Base-by-base conservation (phyloP, 1,284 basidiomycete species). In the Lignosus rhinocerotis region DNA sequence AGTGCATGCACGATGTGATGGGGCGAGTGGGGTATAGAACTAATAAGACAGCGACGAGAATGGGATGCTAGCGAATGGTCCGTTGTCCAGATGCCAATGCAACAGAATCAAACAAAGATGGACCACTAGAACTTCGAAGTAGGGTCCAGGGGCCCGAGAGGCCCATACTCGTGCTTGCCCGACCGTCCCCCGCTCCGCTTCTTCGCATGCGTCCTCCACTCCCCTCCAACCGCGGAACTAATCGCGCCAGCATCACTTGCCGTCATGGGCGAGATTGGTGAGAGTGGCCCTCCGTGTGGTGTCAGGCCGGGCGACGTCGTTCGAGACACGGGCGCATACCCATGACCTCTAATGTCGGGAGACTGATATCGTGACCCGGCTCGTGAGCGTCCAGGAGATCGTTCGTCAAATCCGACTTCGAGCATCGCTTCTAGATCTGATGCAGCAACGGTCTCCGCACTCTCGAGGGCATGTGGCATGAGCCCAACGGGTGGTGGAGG, bases 371-470 rank as follows among this genome's bases (percentile, higher is more conserved):
- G 81, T 33, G 81, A 71, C 9, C 77, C 71, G 57, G 77, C 64
- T 44, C 61, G 55, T 30, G 66, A 38, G 73, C 56, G 75, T 68
- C 52, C 77, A 69, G 49, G 70, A 38, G 63, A 67, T 59, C 77
- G 72, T 59, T 93, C 90, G 63, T 94, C 92, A 72, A 94, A 96
- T 4, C 94, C 94, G 53, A 78, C 78, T 65, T 97, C 92, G 50
- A 97, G 79, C 83, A 96, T 94, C 31, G 91, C 91, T 70, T 94
- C 90, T 64, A 97, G 77, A 69, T 96, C 92, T 31, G 86, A 81
- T 62, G 80, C 83, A 41, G 84, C 90, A 9, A 96, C 77, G 6
- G 87, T 86, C 65, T 84, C 80, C 9, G 84, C 88, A 31, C 78
- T 78, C 16, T 78, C 77, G 19, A 83, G 67, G 2, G 75, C 73